phyloP scores from a whole-genome alignment of 192 early-diverging fungal species.

The Podila verticillata region DNA sequence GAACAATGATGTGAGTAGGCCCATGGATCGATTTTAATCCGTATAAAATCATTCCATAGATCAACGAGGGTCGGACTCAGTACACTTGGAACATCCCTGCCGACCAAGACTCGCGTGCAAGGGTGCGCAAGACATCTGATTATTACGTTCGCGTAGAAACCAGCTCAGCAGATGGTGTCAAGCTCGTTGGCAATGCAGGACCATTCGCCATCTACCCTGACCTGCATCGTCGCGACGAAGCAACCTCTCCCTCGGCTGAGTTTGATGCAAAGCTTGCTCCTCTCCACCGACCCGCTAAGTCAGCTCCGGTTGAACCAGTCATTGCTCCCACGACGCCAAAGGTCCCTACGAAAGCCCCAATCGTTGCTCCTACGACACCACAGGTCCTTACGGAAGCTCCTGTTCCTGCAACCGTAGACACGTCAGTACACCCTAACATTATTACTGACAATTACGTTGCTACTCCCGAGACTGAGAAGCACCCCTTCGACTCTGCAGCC shows the following conservation, averaged over 20 bases:
- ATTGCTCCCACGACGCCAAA: background rate
- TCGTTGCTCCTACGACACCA: background rate
- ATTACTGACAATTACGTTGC: background rate
- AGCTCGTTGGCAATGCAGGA: slow-evolving; percentile 35
- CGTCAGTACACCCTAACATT: background rate
- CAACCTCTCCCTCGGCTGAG: background rate
- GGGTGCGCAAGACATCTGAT: slow-evolving; percentile 10
- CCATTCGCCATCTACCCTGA: slow-evolving; percentile 25
- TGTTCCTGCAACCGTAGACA: background rate
- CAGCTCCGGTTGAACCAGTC: background rate
- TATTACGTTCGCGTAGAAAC: slow-evolving; percentile 44
- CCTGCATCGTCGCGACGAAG: slow-evolving; percentile 9
- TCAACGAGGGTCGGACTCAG: slow-evolving; percentile 10
- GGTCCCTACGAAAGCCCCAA: no score
- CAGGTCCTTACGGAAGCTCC: background rate
- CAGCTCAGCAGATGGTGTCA: slow-evolving; percentile 8
- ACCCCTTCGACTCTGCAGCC: background rate
- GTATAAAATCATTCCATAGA: background rate
- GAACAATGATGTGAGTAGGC: no score
- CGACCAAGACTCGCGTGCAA: slow-evolving; percentile 4
- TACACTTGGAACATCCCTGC: slow-evolving; percentile 31
- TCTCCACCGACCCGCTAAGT: background rate
- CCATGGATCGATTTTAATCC: no score
- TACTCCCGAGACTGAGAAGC: background rate
- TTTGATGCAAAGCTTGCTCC: slow-evolving; percentile 19